Evolutionary conservation across 2,329 filamentous ascomycete genomes (phyloP), one percentile per base, ranked within the genome.

Genomic region (Fusarium dlaminii): DNA sequence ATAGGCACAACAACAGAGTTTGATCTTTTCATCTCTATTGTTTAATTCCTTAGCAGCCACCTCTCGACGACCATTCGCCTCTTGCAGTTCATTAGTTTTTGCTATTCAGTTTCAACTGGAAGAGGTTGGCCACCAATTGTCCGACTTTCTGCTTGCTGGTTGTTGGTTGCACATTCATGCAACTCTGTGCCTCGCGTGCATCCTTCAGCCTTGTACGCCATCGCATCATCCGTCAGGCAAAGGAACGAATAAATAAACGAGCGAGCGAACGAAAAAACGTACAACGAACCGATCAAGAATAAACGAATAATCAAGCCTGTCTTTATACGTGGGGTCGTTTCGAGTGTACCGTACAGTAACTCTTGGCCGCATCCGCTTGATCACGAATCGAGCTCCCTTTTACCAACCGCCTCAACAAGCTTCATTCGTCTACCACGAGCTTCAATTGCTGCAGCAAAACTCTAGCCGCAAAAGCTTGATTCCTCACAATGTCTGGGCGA

Each of bases 401-500:
- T 32, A 51, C 30, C 52, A 37, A 51, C 63, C 46, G 27, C 42
- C 29, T 58, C 40, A 48, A 30, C 40, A 43, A 51, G 55, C 46
- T 57, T 49, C 46, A 36, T 49, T 45, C 43, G 34, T 51, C n/a
- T 30, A 30, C 51, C 40, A 24, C 46, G 37, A 63, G 60, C 52
- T 48, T 48, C 61, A 60, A 37, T 37, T 34, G 30, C 52, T 52
- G 37, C 48, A 24, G n/a, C 22, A 24, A 51, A 34, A 49, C 42
- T 27, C 61, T 45, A 63, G 63, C 51, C 51, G n/a, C 52, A 27
- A 39, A 45, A 43, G 27, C 55, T 56, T 60, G 51, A 54, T 40
- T 55, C 51, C 40, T 54, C 72, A 77, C 55, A 55, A 88, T 88
- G 87, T 80, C 87, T 59, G 80, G 82, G 39, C 82, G 85, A 66